Conservation (phyloP, 2,329 filamentous ascomycete species). For the Venturia aucupariae region DNA sequence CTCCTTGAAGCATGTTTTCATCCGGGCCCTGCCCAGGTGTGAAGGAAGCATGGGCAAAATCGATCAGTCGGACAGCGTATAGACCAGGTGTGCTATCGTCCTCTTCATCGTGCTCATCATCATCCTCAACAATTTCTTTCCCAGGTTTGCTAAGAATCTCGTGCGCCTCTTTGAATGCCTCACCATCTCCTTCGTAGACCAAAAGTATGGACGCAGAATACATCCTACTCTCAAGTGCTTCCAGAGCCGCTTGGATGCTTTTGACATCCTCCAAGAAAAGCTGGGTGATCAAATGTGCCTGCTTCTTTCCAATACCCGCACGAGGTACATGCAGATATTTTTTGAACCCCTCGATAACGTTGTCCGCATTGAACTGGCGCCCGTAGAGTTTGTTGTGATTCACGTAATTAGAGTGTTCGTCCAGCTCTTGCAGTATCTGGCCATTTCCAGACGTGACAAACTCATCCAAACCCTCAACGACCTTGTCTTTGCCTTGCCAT, state of each 20-base stretch:
- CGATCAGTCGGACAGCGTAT: slow-evolving; percentile 78
- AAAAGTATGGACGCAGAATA: slow-evolving; percentile 57
- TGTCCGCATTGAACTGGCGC: slow-evolving; percentile 46
- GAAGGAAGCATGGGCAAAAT: slow-evolving; percentile 90
- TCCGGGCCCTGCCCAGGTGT: slow-evolving; percentile 74
- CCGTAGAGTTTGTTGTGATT: slow-evolving; percentile 60
- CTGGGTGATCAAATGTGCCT: slow-evolving; percentile 39
- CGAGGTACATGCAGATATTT: slow-evolving; percentile 43
- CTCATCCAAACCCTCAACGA: slow-evolving; percentile 14
- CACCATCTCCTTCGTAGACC: slow-evolving; percentile 55
- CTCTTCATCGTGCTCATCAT: slow-evolving; percentile 46
- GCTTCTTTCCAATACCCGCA: slow-evolving; percentile 30
- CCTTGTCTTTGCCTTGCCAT: slow-evolving; percentile 31
- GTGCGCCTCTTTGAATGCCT: slow-evolving; percentile 34
- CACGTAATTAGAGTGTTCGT: slow-evolving; percentile 44
- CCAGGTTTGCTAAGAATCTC: slow-evolving; percentile 38
- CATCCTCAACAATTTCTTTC: slow-evolving; percentile 29
- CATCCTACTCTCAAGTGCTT: slow-evolving; percentile 57
- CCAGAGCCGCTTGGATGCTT: slow-evolving; percentile 47
- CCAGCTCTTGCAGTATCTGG: slow-evolving; percentile 20
- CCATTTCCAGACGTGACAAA: slow-evolving; percentile 24
- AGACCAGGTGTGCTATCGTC: slow-evolving; percentile 51
- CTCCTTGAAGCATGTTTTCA: slow-evolving; percentile 68
- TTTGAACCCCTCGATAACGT: slow-evolving; percentile 48
- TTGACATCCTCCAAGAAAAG: slow-evolving; percentile 38